Evolutionary conservation across 306 rosid species (phyloP).

Genomic region (Oemleria cerasiformis): DNA sequence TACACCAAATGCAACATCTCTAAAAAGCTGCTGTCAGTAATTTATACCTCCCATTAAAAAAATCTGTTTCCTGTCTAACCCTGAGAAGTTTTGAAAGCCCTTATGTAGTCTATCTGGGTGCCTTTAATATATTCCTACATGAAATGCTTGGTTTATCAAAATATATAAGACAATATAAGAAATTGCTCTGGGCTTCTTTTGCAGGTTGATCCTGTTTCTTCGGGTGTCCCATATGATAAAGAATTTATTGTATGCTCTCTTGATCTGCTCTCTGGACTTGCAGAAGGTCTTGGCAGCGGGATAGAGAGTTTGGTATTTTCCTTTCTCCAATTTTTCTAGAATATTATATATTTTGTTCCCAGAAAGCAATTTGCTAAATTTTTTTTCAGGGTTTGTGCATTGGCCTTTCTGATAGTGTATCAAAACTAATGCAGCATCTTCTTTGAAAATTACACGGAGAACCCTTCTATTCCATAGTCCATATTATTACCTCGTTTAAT

Average conservation of each 20-base stretch:
- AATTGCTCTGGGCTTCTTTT: constrained; percentile 32
- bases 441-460: background rate
- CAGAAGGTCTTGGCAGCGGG: constrained; percentile 99
- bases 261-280: constrained; percentile 95
- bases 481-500: background rate
- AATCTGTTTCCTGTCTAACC: background rate
- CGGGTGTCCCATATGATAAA: constrained; percentile 87
- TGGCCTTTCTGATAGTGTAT: background rate
- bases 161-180: constrained; percentile 15
- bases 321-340: constrained; percentile 25
- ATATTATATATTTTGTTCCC: background rate
- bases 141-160: background rate
- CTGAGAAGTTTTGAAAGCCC: background rate
- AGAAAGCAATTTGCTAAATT: constrained; percentile 1
- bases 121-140: background rate
- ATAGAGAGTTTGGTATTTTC: constrained; percentile 87
- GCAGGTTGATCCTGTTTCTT: constrained; percentile 79
- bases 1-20: background rate
- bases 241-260: constrained; percentile 95
- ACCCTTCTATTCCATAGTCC: background rate
- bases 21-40: background rate
- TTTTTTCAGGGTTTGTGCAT: background rate
- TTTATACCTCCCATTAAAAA: too few relatives aligned
- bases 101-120: background rate
- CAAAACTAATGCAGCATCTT: background rate